Percentiles rank a stretch among this genome's conserved stretches.
These are phyloP conservation scores for Solanum neorickii DNA, from an alignment of 257 asterid genomes.

Conservation along the genomic window DNA sequence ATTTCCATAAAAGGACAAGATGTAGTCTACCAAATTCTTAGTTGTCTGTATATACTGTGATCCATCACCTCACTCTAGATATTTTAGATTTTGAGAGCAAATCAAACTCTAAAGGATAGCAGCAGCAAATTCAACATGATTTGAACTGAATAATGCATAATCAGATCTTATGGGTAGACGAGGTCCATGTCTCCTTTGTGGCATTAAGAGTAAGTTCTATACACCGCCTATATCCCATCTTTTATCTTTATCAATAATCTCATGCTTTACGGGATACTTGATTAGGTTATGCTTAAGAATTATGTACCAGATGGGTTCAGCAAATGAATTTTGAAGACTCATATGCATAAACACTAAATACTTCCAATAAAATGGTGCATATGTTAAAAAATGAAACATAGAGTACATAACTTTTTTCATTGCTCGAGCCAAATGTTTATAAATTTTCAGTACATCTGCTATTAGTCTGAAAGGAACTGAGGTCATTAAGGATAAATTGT, in stretches of 20 bases:
- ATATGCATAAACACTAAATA: not conserved
- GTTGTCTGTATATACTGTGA: not conserved
- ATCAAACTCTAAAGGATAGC: not conserved
- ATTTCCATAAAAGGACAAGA: not conserved
- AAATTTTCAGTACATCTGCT: not conserved
- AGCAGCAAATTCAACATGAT: not conserved
- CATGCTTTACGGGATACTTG: not conserved
- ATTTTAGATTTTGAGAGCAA: not conserved
- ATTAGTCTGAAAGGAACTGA: not conserved
- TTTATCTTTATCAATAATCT: not conserved
- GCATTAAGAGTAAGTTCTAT: conserved; percentile 5
- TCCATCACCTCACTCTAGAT: not conserved
- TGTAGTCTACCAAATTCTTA: not conserved
- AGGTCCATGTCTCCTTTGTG: conserved; percentile 19
- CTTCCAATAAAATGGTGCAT: not conserved
- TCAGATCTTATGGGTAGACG: conserved; percentile 3
- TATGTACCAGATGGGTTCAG: not conserved
- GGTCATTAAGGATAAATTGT: not conserved
- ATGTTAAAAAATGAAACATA: not conserved
- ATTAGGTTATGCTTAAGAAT: not conserved
- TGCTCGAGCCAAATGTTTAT: not conserved
- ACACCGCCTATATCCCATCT: not conserved
- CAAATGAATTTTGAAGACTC: not conserved
- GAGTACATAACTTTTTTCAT: not conserved
- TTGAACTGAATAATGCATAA: not conserved